These are phyloP conservation scores for Nitzschia sp. DNA, from an alignment of 108 stramenopile genomes.

Conservation along the genomic window DNA sequence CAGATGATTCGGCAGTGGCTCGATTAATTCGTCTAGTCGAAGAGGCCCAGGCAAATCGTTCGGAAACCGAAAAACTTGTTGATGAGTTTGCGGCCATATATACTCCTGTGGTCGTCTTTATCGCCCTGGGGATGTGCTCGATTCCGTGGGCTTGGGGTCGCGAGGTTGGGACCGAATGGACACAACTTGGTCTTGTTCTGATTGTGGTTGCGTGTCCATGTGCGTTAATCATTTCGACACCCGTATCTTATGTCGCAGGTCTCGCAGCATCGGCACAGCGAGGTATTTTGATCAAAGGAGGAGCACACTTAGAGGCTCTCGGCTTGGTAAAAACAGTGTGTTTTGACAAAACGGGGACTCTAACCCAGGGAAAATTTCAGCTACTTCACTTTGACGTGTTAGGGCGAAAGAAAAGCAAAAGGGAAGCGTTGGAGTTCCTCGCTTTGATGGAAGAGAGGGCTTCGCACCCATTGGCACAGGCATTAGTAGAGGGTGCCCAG, in stretches of 20 bases:
- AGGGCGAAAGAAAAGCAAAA: conserved; percentile 21
- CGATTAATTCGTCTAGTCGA: conserved; percentile 79
- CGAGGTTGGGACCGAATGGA: conserved; percentile 62
- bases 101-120: conserved; percentile 71
- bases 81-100: conserved; percentile 75
- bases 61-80: conserved; percentile 78
- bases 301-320: conserved; percentile 70
- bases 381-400: conserved; percentile 52
- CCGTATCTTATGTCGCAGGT: conserved; percentile 82
- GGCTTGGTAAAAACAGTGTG: conserved; percentile 53
- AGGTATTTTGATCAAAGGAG: conserved; percentile 85
- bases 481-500: conserved; percentile 62
- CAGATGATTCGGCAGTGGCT: conserved; percentile 74
- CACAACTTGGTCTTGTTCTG: conserved; percentile 65
- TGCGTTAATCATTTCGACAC: conserved; percentile 87
- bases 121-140: conserved; percentile 67
- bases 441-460: conserved; percentile 71
- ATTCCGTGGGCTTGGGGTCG: conserved; percentile 71
- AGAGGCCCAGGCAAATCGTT: conserved; percentile 78
- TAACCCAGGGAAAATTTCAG: conserved; percentile 69
- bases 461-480: conserved; percentile 72
- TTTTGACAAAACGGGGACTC: conserved; percentile 87
- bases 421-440: conserved; percentile 51
- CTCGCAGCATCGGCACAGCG: conserved; percentile 79
- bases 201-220: conserved; percentile 85